Conservation (phyloP, 345 rosid species). For the Firmiana major region DNA sequence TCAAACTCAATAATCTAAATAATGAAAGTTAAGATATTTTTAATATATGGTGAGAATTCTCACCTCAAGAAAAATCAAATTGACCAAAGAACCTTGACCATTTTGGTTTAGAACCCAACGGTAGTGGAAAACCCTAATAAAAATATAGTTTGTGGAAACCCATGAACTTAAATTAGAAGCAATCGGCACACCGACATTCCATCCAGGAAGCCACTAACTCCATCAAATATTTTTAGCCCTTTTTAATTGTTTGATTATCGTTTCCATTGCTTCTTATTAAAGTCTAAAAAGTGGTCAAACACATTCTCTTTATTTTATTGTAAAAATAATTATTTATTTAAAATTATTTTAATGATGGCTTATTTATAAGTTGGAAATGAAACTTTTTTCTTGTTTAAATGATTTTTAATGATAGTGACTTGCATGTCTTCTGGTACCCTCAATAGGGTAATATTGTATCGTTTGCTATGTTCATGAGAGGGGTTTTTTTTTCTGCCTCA, state of each 20-base stretch:
- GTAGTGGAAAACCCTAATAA: background rate
- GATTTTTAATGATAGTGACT: background rate
- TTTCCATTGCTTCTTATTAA: background rate
- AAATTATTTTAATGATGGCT: no score
- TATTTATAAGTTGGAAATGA: background rate
- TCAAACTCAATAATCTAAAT: no score
- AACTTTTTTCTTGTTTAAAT: background rate
- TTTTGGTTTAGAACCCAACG: background rate
- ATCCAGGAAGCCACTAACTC: conserved; percentile 20
- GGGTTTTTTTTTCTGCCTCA: no score
- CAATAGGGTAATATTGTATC: background rate
- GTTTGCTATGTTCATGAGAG: no score
- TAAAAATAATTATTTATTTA: background rate
- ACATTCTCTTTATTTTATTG: background rate
- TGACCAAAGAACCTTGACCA: background rate
- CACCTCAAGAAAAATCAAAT: background rate
- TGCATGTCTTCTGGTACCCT: background rate
- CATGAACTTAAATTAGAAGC: conserved; percentile 23
- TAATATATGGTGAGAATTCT: no score
- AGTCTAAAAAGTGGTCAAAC: conserved; percentile 13
- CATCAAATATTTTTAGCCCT: background rate
- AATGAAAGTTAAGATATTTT: no score
- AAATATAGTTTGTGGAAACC: conserved; percentile 17
- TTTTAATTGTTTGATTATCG: background rate
- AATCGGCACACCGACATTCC: conserved; percentile 30